Evolutionary conservation across 2,329 filamentous ascomycete species (phyloP).

Genomic region (Rhynchosporium secalis): DNA sequence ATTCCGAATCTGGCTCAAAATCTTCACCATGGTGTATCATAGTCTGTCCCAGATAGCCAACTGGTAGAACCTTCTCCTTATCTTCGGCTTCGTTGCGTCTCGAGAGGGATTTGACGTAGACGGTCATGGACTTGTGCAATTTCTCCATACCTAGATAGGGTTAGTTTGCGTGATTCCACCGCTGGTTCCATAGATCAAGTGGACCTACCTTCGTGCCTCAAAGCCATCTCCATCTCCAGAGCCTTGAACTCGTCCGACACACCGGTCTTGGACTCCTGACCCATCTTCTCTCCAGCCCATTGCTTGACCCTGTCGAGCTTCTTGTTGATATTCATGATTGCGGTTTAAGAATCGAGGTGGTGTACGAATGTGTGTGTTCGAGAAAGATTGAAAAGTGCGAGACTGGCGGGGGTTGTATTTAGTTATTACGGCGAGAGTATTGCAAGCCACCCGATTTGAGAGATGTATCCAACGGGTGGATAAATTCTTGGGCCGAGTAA

Average conservation of each 20-base stretch:
- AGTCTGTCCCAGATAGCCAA: conserved; percentile 75
- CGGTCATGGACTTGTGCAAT: conserved; percentile 80
- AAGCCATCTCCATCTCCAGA: conserved; percentile 84
- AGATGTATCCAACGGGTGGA: conserved; percentile 25
- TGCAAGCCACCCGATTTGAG: conserved; percentile 21
- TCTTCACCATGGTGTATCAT: conserved; percentile 92
- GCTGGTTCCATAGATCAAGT: background rate
- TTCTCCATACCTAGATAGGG: conserved; percentile 78
- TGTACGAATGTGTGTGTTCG: conserved; percentile 12
- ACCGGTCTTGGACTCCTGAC: conserved; percentile 81
- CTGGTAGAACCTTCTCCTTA: conserved; percentile 81
- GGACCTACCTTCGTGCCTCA: conserved; percentile 78
- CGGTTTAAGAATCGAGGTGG: conserved; percentile 17
- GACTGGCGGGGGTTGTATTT: conserved; percentile 16
- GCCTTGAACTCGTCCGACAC: conserved; percentile 89
- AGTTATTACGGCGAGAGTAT: conserved; percentile 15
- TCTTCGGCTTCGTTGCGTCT: conserved; percentile 83
- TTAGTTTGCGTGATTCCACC: conserved; percentile 23
- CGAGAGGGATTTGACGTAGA: conserved; percentile 84
- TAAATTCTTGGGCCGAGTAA: conserved; percentile 16
- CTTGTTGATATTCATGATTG: conserved; percentile 55
- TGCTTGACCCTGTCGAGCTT: conserved; percentile 95
- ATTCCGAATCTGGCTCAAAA: conserved; percentile 87
- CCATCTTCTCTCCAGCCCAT: conserved; percentile 98
- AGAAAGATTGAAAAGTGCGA: conserved; percentile 7